Base-by-base conservation (phyloP, 177 flowering plant species). In the Telopea speciosissima region DNA sequence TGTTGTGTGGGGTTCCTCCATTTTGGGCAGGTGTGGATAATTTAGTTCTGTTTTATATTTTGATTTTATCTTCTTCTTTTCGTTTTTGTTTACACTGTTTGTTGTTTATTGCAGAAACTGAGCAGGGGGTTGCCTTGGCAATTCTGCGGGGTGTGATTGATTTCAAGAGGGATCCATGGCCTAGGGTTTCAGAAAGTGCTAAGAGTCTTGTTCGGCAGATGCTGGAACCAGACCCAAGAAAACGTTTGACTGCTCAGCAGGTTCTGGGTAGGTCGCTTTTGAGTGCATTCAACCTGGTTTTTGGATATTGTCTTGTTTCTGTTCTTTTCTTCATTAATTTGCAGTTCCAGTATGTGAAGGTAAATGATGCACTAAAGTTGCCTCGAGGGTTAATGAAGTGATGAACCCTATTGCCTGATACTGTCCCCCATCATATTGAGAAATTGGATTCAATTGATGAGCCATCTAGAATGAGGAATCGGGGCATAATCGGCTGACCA, bases 81-180 rank as follows among this genome's bases (percentile, higher is more conserved):
- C 70, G n/a, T 71, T 31, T 49, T 49, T 49, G 54, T 49, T 58
- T 19, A 19, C 6, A 0, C 6, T 36, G 7, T 36, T 49, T 49
- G 10, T 42, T 68, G n/a, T 62, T 69, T 45, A 36, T 72, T 72
- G 72, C 84, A 92, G 98, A 94, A 76, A 85, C 83, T 33, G 98
- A 94, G 70, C 98, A 92, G 71, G 98, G 97, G 68, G 97, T 94
- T 74, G 98, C 98, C 56, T 83, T 88, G 73, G 94, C 98, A 26
- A 94, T 94, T 75, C 77, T 94, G 71, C 78, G 90, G 28, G 93
- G 97, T 19, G 75, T 70, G 28, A 75, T 90, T 68, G 98, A 94
- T 80, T 94, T 94, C 72, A 89, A 94, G 85, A 87, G 97, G 82
- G 97, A 94, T 75, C 98, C 98, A 8, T 94, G 98, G 98, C 95